phyloP scores from a whole-genome alignment of 75 land plant genomes.

The Cunninghamia lanceolata region DNA sequence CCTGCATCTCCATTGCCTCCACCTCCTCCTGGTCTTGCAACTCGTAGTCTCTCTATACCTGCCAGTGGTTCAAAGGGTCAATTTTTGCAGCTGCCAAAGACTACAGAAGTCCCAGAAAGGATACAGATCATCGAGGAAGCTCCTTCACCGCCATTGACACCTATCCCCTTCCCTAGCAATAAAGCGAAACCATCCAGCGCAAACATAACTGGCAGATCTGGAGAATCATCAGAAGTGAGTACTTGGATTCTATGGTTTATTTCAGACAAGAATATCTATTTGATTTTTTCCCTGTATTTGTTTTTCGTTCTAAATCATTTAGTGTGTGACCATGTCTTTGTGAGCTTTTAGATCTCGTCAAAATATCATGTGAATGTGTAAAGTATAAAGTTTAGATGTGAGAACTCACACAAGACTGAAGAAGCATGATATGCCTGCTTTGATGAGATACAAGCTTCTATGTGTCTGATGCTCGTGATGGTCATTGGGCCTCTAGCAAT shows the following conservation, averaged over 20 bases:
- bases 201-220: neutral
- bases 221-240: slow-evolving; percentile 7
- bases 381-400: neutral
- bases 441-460: neutral
- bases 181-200: neutral
- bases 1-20: slow-evolving; percentile 51
- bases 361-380: neutral
- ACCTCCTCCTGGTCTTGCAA: slow-evolving; percentile 30
- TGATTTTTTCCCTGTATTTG: neutral
- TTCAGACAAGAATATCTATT: neutral
- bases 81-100: slow-evolving; percentile 16
- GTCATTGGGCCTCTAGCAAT: neutral
- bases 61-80: slow-evolving; percentile 33
- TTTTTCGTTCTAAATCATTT: neutral
- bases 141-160: slow-evolving; percentile 48
- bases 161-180: slow-evolving; percentile 28
- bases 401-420: neutral
- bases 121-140: slow-evolving; percentile 17
- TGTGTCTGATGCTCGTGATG: neutral
- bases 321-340: neutral
- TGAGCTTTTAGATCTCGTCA: neutral
- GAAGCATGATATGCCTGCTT: neutral
- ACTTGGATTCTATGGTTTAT: neutral
- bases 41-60: slow-evolving; percentile 59
- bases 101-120: slow-evolving; percentile 18